A percentile compares a stretch with the other conserved stretches of the same genome.
Evolutionary conservation across 495 filamentous ascomycete genomes (phyloP).

Genomic region (Xylaria nigripes): DNA sequence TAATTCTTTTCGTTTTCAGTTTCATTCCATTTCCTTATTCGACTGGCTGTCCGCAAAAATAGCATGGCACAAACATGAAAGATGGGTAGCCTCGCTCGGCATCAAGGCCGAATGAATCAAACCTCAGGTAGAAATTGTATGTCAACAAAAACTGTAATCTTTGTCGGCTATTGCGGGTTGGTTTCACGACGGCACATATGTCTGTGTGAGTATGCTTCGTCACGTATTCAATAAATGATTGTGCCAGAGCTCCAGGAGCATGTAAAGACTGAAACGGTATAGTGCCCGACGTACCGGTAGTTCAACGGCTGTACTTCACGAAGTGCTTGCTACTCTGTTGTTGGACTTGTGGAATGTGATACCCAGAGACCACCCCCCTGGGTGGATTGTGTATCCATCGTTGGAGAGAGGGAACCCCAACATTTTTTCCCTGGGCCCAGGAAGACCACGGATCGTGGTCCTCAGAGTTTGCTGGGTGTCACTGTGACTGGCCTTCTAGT

Average conservation of each 20-base stretch:
- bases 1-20: background rate
- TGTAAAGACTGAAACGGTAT: too few relatives aligned
- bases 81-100: background rate
- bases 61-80: constrained; percentile 11
- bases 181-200: background rate
- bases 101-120: constrained; percentile 9
- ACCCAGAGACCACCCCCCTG: background rate
- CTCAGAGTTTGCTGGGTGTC: too few relatives aligned
- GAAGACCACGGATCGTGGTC: too few relatives aligned
- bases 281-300: too few relatives aligned
- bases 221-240: background rate
- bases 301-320: background rate
- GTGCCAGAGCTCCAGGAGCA: background rate
- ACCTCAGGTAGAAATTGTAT: constrained; percentile 23
- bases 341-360: background rate
- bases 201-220: background rate
- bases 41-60: background rate
- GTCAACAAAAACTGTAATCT: constrained; percentile 21
- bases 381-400: too few relatives aligned
- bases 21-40: background rate
- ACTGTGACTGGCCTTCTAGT: too few relatives aligned
- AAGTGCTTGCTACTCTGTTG: background rate
- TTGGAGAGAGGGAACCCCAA: too few relatives aligned
- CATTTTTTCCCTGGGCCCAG: too few relatives aligned
- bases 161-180: constrained; percentile 10